Conservation (phyloP, 2,329 filamentous ascomycete species). For the Penicillium digitatum region DNA sequence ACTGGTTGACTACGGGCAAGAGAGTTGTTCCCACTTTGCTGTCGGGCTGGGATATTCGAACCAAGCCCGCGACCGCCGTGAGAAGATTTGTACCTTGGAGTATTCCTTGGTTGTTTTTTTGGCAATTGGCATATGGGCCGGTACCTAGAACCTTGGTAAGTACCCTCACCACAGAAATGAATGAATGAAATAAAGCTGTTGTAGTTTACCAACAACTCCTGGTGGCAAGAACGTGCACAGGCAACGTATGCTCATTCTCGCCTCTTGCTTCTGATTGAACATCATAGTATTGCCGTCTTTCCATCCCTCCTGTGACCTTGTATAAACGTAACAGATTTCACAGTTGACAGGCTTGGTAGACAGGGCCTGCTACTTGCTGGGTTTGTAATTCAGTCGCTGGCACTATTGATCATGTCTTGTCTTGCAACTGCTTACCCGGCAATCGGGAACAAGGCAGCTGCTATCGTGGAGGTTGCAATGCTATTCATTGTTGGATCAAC, state of each 20-base stretch:
- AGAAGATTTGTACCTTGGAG: constrained; percentile 59
- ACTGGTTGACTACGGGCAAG: constrained; percentile 41
- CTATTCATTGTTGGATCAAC: constrained; percentile 44
- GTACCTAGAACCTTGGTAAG: constrained; percentile 35
- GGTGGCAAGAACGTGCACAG: constrained; percentile 47
- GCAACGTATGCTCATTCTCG: constrained; percentile 48
- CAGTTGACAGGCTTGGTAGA: constrained; percentile 37
- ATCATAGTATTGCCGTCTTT: constrained; percentile 54
- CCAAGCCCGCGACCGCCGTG: constrained; percentile 55
- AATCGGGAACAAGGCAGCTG: constrained; percentile 35
- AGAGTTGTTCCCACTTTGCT: constrained; percentile 30
- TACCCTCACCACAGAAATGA: neutral
- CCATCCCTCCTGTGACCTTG: constrained; percentile 44
- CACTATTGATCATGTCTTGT: constrained; percentile 37
- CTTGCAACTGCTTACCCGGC: constrained; percentile 38
- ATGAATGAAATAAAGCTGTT: neutral
- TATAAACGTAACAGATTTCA: constrained; percentile 48
- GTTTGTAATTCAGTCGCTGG: constrained; percentile 37
- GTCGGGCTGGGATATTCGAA: constrained; percentile 37
- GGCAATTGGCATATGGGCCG: constrained; percentile 53
- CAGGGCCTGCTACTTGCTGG: constrained; percentile 35
- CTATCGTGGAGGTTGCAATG: constrained; percentile 42
- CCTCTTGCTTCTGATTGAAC: constrained; percentile 51
- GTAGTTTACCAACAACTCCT: constrained; percentile 37
- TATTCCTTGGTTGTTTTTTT: constrained; percentile 56